Evolutionary conservation across 2,329 filamentous ascomycete species (phyloP), one percentile per base, ranked within the genome.

Genomic region (Neobulgaria alba): DNA sequence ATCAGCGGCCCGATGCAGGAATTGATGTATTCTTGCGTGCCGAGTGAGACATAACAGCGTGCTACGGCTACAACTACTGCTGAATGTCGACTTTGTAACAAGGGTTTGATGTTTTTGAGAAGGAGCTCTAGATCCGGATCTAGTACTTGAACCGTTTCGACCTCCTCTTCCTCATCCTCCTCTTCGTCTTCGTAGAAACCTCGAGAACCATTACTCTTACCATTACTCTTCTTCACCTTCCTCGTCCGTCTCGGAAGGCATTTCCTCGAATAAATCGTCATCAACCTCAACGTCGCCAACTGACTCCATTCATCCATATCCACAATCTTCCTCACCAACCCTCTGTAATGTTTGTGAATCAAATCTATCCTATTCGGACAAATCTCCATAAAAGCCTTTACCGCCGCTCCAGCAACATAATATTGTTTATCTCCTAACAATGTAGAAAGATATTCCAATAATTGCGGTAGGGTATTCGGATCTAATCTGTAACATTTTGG

Each of bases 301-400:
- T 98, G 92, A 31, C 88, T 85, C 92, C 92, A 98, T 64, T 98
- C 92, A 57, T 98, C 92, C 92, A 98, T 98, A 59, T 98, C 92
- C 17, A 95, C 87, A 38, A 96, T 67, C 67, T 95, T 95, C 61
- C 79, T 85, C 48, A 94, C 80, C 48, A 98, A 67, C 26, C 76
- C 72, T 37, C 86, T 78, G 64, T 96, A 98, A 59, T 95, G 84
- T 50, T 83, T 80, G 63, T 98, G 92, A 52, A 98, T 79, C 45
- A 98, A 67, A 59, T 95, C 89, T 49, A 95, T 73, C 39, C 84
- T 72, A 12, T 93, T 82, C 0, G 92, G 89, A 51, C 90, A 96
- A 19, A 96, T 71, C 50, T 95, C 87, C 61, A 93, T 63, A 55
- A 93, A 95, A 0, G 92, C 85, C 29, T 82, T 78, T 3, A 96